phyloP scores from a whole-genome alignment of 225 moss, liverwort and hornwort species.

The Physcomitrellopsis africana region DNA sequence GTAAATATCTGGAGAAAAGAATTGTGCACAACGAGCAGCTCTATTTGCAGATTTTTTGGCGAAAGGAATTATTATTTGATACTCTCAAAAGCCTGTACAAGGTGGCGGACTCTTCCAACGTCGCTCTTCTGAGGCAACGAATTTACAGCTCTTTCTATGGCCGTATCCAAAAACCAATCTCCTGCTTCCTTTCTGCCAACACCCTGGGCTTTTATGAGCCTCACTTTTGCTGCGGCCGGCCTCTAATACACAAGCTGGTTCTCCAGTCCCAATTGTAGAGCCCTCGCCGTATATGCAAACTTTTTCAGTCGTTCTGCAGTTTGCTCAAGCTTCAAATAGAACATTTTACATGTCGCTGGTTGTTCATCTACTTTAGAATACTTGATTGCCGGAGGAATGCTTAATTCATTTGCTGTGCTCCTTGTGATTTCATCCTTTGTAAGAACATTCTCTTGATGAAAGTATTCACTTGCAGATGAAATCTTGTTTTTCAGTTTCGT shows the following conservation, averaged over 20 bases:
- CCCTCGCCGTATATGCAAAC: neutral
- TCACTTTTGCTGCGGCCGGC: neutral
- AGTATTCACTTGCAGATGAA: neutral
- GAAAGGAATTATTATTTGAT: slow-evolving; percentile 17
- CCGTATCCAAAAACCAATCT: slow-evolving; percentile 19
- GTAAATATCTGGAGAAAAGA: too few species aligned
- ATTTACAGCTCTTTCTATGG: slow-evolving; percentile 7
- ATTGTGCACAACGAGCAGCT: too few species aligned
- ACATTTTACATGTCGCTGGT: neutral
- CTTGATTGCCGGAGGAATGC: neutral
- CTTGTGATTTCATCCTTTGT: neutral
- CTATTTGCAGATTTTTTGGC: neutral
- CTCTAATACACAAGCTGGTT: neutral
- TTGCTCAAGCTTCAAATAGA: slow-evolving; percentile 15
- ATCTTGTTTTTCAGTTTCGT: neutral
- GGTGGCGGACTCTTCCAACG: neutral
- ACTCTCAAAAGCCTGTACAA: slow-evolving; percentile 37
- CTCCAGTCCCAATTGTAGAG: neutral
- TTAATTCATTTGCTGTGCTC: neutral
- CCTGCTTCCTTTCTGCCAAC: neutral
- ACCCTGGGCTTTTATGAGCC: neutral
- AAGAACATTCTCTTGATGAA: neutral
- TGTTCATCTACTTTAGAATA: neutral
- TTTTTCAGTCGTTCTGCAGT: neutral
- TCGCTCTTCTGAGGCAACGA: neutral